A percentile compares a stretch with the other conserved stretches of the same genome.
phyloP scores from a whole-genome alignment of 176 grass and related monocot species.

The Chloris gayana region DNA sequence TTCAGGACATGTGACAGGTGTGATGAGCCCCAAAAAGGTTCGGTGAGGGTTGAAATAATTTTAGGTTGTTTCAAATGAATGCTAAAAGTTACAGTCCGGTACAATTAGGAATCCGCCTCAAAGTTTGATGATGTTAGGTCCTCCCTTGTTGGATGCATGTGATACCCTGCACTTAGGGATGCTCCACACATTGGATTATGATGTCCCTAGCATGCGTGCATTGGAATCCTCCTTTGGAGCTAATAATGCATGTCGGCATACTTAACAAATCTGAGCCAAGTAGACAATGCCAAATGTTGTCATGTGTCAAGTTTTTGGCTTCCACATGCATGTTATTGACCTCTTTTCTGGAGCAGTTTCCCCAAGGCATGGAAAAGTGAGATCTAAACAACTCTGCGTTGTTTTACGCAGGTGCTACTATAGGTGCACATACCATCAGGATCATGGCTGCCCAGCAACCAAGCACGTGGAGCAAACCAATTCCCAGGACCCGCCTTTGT shows the following conservation, averaged over 20 bases:
- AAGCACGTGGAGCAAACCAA: slow-evolving; percentile 66
- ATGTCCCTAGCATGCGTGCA: slow-evolving; percentile 29
- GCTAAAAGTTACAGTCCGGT: not conserved
- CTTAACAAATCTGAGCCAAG: slow-evolving; percentile 39
- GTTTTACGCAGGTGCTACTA: slow-evolving; percentile 60
- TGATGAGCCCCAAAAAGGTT: no score
- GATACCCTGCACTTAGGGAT: slow-evolving; percentile 27
- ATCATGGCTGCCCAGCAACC: slow-evolving; percentile 54
- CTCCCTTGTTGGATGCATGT: slow-evolving; percentile 23
- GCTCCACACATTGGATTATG: slow-evolving; percentile 6
- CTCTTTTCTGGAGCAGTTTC: slow-evolving; percentile 42
- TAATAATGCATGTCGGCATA: slow-evolving; percentile 54
- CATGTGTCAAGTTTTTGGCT: slow-evolving; percentile 46
- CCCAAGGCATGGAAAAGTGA: slow-evolving; percentile 44
- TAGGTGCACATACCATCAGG: slow-evolving; percentile 61
- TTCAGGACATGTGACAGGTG: not conserved
- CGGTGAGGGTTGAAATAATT: not conserved
- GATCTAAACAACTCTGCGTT: slow-evolving; percentile 11
- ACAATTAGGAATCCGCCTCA: not conserved
- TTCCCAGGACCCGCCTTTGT: slow-evolving; percentile 50
- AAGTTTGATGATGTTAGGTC: slow-evolving; percentile 10
- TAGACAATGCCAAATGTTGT: slow-evolving; percentile 21
- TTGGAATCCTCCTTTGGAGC: slow-evolving; percentile 32
- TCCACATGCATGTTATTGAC: slow-evolving; percentile 35
- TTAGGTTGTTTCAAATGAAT: not conserved